phyloP scores from a whole-genome alignment of 2,329 filamentous ascomycete species.

The Periconia sp. region DNA sequence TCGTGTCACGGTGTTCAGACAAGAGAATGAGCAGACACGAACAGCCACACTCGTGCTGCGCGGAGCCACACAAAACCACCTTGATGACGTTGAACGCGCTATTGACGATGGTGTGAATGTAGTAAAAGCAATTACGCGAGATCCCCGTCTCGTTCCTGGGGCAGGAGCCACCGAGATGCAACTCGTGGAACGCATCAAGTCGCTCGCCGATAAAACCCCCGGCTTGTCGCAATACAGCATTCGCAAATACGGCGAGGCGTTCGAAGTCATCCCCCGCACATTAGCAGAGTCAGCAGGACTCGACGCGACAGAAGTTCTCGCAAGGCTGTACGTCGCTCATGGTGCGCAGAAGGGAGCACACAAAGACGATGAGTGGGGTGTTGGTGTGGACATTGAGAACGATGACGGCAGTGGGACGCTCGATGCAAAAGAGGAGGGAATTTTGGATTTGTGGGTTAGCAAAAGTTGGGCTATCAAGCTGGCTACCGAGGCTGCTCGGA shows the following conservation, averaged over 20 bases:
- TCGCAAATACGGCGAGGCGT: slow-evolving; percentile 95
- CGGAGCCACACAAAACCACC: slow-evolving; percentile 95
- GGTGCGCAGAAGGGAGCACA: slow-evolving; percentile 54
- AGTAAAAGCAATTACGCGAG: slow-evolving; percentile 95
- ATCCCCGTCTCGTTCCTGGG: slow-evolving; percentile 86
- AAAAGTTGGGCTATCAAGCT: slow-evolving; percentile 98
- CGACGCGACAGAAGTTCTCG: slow-evolving; percentile 95
- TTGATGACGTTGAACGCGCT: slow-evolving; percentile 94
- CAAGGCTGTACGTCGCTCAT: slow-evolving; percentile 89
- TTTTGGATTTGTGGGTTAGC: slow-evolving; percentile 85
- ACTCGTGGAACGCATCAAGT: slow-evolving; percentile 87
- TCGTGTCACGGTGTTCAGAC: slow-evolving; percentile 95
- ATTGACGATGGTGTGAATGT: slow-evolving; percentile 98
- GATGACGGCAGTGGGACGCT: slow-evolving; percentile 77
- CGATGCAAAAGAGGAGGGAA: slow-evolving; percentile 84
- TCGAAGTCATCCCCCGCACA: slow-evolving; percentile 93
- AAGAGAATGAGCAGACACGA: slow-evolving; percentile 88
- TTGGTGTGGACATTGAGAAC: slow-evolving; percentile 94
- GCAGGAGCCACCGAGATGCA: slow-evolving; percentile 94
- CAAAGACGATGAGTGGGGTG: slow-evolving; percentile 77
- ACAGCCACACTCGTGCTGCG: slow-evolving; percentile 93
- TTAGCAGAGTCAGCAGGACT: slow-evolving; percentile 93
- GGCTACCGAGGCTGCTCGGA: slow-evolving; percentile 91
- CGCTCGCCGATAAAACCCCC: slow-evolving; percentile 87
- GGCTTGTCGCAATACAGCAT: slow-evolving; percentile 95